These are phyloP conservation scores for Myxozyma lipomycoides DNA, from an alignment of 805 yeast species.

Conservation along the genomic window DNA sequence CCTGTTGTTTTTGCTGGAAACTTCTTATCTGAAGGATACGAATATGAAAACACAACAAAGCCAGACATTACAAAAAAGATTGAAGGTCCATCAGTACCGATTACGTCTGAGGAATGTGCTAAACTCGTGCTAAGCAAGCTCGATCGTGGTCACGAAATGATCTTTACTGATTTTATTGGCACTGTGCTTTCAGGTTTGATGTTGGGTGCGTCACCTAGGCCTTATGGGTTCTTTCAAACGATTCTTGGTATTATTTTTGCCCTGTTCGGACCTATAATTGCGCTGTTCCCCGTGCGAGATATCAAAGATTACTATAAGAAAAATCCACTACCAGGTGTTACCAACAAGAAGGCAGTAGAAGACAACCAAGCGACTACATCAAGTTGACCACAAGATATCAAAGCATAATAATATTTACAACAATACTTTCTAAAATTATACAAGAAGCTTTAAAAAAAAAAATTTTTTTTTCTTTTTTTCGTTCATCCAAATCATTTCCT, in stretches of 20 bases:
- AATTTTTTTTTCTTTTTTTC: no score
- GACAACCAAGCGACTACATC: not conserved
- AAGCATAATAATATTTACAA: not conserved
- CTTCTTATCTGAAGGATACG: conserved; percentile 82
- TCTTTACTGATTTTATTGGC: conserved; percentile 80
- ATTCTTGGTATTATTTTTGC: conserved; percentile 48
- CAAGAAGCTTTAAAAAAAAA: no score
- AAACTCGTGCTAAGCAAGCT: conserved; percentile 53
- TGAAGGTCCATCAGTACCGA: conserved; percentile 79
- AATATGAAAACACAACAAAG: conserved; percentile 74
- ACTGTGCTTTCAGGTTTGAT: conserved; percentile 68
- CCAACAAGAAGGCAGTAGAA: not conserved
- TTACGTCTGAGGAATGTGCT: conserved; percentile 64
- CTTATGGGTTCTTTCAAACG: conserved; percentile 51
- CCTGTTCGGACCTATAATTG: conserved; percentile 54
- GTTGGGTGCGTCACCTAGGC: conserved; percentile 68
- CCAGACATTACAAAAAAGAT: conserved; percentile 77
- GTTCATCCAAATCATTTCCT: not conserved
- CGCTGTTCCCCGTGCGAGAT: conserved; percentile 13
- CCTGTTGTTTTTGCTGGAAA: conserved; percentile 84
- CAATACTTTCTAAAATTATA: not conserved
- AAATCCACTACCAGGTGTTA: not conserved
- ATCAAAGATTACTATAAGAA: conserved; percentile 8
- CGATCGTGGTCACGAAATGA: conserved; percentile 61
- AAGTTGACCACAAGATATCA: no score